Base-by-base conservation (phyloP, 1,139 yeast species). In the Pichia sp. region DNA sequence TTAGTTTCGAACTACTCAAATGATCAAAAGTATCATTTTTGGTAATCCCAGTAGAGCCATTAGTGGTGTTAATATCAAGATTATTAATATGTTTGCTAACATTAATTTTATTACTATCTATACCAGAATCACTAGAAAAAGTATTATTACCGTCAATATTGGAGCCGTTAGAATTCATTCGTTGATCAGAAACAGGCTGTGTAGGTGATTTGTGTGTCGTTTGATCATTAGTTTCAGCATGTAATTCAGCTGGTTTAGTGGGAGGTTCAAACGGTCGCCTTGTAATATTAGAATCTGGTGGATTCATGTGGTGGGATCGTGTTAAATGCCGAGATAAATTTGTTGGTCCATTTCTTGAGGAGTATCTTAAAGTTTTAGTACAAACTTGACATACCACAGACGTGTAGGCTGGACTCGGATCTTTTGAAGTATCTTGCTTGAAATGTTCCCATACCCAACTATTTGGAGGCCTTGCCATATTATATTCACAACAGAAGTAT, bases 381-480 rank as follows among this genome's bases (percentile, higher is more conserved):
- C 67, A 63, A 30, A 55, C 48, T 20, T 53, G 45, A 45, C 67
- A 63, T 46, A 54, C 34, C 6, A 50, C 53, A 2, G 29, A 35
- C 3, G 53, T 49, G 29, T 34, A 45, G 7, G 44, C 43, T 7
- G 44, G 29, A 13, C 26, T 40, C 23, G 37, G 35, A 12, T 42
- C 42, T 24, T 49, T 45, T 4, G 45, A 30, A 16, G 45, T 43
- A 23, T 50, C 42, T 13, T 43, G 46, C 4, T 35, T 29, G 51
- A 56, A 63, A 43, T 62, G 63, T 40, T 60, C 60, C 66, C 66
- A 62, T 4, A 63, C 66, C 66, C 66, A 62, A 40, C 62, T 56
- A 44, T 60, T 60, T 39, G 65, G 63, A 12, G 65, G 65, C 47
- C 66, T 55, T 9, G 66, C 63, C 65, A 62, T 61, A 32, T 9